A percentile compares a stretch with the other conserved stretches of the same genome.
Conservation (phyloP, 352 stramenopile genomes). For the Phytophthora colocasiae region DNA sequence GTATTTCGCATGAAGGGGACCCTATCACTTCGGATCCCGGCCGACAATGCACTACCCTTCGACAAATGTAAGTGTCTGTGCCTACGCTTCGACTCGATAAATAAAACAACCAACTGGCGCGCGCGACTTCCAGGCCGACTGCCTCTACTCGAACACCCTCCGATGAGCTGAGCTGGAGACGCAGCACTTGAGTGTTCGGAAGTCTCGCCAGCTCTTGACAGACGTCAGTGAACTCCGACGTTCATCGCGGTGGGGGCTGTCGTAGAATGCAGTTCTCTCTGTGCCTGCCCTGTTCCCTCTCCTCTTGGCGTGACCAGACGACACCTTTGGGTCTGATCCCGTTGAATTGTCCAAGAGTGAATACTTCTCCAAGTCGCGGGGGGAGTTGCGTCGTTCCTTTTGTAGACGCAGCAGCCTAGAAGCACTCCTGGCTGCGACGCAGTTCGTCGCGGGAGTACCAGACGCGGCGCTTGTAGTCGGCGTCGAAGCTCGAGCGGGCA, state of each 20-base stretch:
- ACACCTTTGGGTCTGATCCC: slow-evolving; percentile 2
- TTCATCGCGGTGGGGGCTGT: slow-evolving; percentile 3
- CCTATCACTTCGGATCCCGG: slow-evolving; percentile 46
- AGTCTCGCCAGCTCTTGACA: slow-evolving; percentile 16
- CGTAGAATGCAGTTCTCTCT: not conserved
- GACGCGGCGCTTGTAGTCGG: slow-evolving; percentile 77
- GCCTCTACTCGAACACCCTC: not conserved
- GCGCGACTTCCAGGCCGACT: slow-evolving; percentile 14
- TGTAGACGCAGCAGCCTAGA: slow-evolving; percentile 16
- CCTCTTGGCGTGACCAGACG: slow-evolving; percentile 25
- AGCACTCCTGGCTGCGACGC: slow-evolving; percentile 54
- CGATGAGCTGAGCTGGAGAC: not conserved
- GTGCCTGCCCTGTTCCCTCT: slow-evolving; percentile 10
- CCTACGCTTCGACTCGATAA: slow-evolving; percentile 48
- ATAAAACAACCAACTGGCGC: slow-evolving; percentile 42
- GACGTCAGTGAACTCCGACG: not conserved
- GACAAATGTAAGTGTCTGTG: slow-evolving; percentile 24
- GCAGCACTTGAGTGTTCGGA: slow-evolving; percentile 2
- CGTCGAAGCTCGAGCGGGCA: slow-evolving; percentile 72
- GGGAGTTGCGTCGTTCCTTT: slow-evolving; percentile 17
- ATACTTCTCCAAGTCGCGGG: not conserved
- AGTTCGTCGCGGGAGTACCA: slow-evolving; percentile 84
- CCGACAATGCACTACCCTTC: slow-evolving; percentile 29
- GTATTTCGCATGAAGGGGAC: slow-evolving; percentile 38
- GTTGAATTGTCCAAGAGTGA: not conserved